Conservation (phyloP, 2,329 filamentous ascomycete species). For the Aspergillus fijiensis region DNA sequence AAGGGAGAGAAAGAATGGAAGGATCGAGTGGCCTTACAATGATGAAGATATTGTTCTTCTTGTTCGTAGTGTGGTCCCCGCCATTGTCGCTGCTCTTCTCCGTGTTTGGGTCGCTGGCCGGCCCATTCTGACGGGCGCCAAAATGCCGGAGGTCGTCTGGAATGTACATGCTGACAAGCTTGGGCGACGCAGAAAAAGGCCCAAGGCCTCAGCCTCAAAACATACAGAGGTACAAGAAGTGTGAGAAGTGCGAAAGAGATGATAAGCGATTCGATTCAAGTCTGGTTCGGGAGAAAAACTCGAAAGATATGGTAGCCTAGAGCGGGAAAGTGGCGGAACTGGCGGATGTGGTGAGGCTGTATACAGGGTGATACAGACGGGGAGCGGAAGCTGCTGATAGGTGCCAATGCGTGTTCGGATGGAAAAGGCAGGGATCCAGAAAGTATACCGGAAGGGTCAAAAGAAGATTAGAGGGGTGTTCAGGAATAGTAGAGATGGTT, state of each 20-base stretch:
- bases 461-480: not conserved
- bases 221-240: constrained; percentile 9
- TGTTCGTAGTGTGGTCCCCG: not conserved
- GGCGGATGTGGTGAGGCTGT: constrained; percentile 5
- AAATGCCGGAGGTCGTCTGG: constrained; percentile 19
- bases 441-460: not conserved
- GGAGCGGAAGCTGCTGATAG: not conserved
- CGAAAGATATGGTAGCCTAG: constrained; percentile 2
- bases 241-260: not conserved
- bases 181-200: constrained; percentile 9
- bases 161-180: constrained; percentile 22
- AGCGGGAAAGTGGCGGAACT: constrained; percentile 5
- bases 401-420: not conserved
- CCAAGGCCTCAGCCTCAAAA: constrained; percentile 8
- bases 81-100: not conserved
- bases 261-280: not conserved
- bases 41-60: constrained; percentile 30
- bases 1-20: not conserved
- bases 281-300: not conserved
- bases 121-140: constrained; percentile 16
- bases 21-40: constrained; percentile 25
- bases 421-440: not conserved
- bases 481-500: not conserved
- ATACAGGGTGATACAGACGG: not conserved
- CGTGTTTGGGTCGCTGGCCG: not conserved